Conservation (phyloP, 192 early-diverging fungal genomes). For the Backusella liffmaniae region DNA sequence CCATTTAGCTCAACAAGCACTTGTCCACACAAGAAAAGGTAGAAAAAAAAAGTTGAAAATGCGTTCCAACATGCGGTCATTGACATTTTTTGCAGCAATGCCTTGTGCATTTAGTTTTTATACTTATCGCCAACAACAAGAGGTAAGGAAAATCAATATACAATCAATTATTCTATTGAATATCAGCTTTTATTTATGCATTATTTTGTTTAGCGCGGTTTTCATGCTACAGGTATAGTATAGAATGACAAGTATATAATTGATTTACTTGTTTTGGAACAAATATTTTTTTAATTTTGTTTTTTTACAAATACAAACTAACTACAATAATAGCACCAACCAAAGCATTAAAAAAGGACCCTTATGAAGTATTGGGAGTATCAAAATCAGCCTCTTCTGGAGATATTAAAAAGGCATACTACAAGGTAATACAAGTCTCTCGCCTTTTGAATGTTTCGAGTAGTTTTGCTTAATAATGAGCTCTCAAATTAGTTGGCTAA, state of each 20-base stretch:
- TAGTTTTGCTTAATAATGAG: too few species aligned
- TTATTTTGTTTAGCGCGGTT: neutral
- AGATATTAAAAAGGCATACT: slow-evolving; percentile 98
- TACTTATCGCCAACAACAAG: neutral
- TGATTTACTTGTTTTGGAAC: neutral
- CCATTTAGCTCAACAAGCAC: neutral
- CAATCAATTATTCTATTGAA: neutral
- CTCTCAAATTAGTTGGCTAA: slow-evolving; percentile 72
- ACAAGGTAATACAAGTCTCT: slow-evolving; percentile 39
- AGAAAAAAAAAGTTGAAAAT: neutral
- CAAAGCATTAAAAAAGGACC: slow-evolving; percentile 60
- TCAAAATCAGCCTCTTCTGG: slow-evolving; percentile 69
- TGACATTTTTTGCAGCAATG: neutral
- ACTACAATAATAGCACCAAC: neutral
- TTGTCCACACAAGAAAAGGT: neutral
- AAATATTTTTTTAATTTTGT: too few species aligned
- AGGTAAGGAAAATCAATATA: neutral
- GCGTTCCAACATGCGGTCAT: neutral
- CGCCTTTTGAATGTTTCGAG: neutral
- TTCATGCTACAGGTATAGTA: slow-evolving; percentile 13
- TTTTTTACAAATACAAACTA: neutral
- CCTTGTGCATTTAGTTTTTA: neutral
- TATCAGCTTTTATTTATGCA: neutral
- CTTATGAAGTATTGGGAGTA: slow-evolving; percentile 85
- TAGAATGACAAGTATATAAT: neutral